Evolutionary conservation across 2,329 filamentous ascomycete species (phyloP).

Genomic region (Colletotrichum navitas): DNA sequence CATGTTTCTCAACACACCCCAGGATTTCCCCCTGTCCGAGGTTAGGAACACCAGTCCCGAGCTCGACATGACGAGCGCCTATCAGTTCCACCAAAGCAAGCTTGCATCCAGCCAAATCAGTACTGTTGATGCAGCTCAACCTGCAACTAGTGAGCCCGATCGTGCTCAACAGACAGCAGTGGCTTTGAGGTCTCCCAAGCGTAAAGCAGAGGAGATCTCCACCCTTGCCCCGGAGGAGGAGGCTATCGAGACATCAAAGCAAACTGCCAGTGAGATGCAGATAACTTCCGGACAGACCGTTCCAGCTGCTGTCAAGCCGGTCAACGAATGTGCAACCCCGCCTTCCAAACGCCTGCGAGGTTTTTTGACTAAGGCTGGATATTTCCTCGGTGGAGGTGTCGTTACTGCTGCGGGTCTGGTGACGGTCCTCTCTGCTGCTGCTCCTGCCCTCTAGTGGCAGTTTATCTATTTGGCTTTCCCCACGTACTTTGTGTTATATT

Average conservation of each 20-base stretch:
- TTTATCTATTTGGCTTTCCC: background rate
- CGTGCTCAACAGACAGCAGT: background rate
- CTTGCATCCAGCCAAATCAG: constrained; percentile 2
- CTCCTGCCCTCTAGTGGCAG: constrained; percentile 23
- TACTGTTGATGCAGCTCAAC: background rate
- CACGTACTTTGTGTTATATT: background rate
- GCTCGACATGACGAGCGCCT: constrained; percentile 42
- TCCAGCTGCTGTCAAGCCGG: background rate
- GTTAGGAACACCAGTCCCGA: constrained; percentile 31
- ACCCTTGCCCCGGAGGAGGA: constrained; percentile 42
- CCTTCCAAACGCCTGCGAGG: constrained; percentile 19
- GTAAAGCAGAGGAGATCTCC: constrained; percentile 51
- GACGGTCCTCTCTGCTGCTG: constrained; percentile 28
- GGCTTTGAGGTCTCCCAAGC: constrained; percentile 45
- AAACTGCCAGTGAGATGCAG: constrained; percentile 6
- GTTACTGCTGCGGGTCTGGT: constrained; percentile 22
- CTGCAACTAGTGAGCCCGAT: background rate
- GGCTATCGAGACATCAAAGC: constrained; percentile 21
- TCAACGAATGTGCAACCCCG: background rate
- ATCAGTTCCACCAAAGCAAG: constrained; percentile 41
- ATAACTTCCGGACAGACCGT: background rate
- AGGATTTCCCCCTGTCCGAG: constrained; percentile 6
- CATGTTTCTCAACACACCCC: constrained; percentile 34
- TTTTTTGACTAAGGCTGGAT: constrained; percentile 18
- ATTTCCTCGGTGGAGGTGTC: constrained; percentile 30